Conservation (phyloP, 1,139 yeast genomes). For the Meyerozyma carpophila region DNA sequence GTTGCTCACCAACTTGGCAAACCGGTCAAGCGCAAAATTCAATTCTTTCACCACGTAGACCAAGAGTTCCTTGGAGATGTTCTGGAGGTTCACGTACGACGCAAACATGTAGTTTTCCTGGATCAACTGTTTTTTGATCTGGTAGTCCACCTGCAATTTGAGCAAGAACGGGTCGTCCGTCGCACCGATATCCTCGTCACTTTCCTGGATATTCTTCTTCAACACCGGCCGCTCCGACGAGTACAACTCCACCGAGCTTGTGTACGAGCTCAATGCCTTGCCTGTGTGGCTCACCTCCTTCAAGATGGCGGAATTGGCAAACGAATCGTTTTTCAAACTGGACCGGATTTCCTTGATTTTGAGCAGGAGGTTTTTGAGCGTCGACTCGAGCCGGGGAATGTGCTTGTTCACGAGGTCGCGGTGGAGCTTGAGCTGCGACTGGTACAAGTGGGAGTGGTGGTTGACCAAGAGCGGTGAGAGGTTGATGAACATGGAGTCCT, state of each 20-base stretch:
- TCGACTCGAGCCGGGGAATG: constrained; percentile 34
- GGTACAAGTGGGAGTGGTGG: constrained; percentile 30
- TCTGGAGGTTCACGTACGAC: constrained; percentile 39
- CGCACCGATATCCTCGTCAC: constrained; percentile 20
- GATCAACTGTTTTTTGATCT: constrained; percentile 37
- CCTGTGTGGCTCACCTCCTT: constrained; percentile 41
- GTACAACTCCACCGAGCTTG: constrained; percentile 30
- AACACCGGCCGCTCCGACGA: constrained; percentile 23
- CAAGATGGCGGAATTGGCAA: constrained; percentile 32
- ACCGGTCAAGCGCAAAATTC: constrained; percentile 26
- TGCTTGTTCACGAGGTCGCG: constrained; percentile 30
- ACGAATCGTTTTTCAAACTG: constrained; percentile 38
- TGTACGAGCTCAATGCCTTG: constrained; percentile 25
- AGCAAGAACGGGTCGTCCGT: constrained; percentile 41
- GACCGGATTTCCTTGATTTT: constrained; percentile 45
- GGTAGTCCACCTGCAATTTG: constrained; percentile 37
- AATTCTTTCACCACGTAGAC: constrained; percentile 37
- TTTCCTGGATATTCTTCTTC: constrained; percentile 20
- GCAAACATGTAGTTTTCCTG: constrained; percentile 43
- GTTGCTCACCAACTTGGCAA: constrained; percentile 24
- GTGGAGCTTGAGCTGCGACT: constrained; percentile 23
- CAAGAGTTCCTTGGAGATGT: constrained; percentile 37
- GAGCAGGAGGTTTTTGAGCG: constrained; percentile 30
- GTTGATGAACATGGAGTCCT: constrained; percentile 28
- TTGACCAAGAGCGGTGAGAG: constrained; percentile 31